Percentiles rank a stretch among this genome's conserved stretches.
Conservation (phyloP, 2,329 filamentous ascomycete species). For the Microdochium nivale region DNA sequence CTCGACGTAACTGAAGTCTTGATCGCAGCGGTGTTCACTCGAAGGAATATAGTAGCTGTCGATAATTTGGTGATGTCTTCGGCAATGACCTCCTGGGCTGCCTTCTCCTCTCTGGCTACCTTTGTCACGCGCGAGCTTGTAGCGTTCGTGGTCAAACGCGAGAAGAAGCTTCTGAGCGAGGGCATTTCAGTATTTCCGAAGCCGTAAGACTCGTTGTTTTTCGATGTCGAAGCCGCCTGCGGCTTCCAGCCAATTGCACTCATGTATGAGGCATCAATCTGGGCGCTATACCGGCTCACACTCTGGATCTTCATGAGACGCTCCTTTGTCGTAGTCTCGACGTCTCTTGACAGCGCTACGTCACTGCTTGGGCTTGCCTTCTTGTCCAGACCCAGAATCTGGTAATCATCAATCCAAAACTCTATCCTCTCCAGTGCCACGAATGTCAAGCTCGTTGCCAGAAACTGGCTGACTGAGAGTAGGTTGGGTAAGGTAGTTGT, state of each 20-base stretch:
- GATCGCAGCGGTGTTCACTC: conserved; percentile 77
- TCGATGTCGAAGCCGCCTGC: conserved; percentile 29
- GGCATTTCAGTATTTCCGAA: conserved; percentile 41
- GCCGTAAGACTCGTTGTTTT: conserved; percentile 39
- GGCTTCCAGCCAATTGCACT: conserved; percentile 80
- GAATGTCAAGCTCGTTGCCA: conserved; percentile 92
- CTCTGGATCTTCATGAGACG: conserved; percentile 77
- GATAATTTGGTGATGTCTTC: conserved; percentile 66
- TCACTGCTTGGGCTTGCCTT: conserved; percentile 71
- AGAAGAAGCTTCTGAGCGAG: conserved; percentile 73
- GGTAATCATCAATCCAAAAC: conserved; percentile 83
- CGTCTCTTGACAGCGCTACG: conserved; percentile 65
- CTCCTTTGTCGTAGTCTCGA: conserved; percentile 77
- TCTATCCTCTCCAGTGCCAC: conserved; percentile 83
- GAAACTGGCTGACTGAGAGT: conserved; percentile 79
- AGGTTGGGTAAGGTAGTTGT: conserved; percentile 82
- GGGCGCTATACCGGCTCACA: conserved; percentile 79
- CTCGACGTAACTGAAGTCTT: conserved; percentile 63
- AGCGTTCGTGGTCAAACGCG: conserved; percentile 54
- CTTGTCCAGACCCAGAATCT: conserved; percentile 70
- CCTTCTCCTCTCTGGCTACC: conserved; percentile 53
- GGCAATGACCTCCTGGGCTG: conserved; percentile 50
- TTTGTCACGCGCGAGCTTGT: conserved; percentile 41
- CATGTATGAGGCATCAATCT: conserved; percentile 89
- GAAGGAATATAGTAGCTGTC: conserved; percentile 76